Conservation (phyloP, 2,329 filamentous ascomycete genomes). For the Thelonectria discophora region DNA sequence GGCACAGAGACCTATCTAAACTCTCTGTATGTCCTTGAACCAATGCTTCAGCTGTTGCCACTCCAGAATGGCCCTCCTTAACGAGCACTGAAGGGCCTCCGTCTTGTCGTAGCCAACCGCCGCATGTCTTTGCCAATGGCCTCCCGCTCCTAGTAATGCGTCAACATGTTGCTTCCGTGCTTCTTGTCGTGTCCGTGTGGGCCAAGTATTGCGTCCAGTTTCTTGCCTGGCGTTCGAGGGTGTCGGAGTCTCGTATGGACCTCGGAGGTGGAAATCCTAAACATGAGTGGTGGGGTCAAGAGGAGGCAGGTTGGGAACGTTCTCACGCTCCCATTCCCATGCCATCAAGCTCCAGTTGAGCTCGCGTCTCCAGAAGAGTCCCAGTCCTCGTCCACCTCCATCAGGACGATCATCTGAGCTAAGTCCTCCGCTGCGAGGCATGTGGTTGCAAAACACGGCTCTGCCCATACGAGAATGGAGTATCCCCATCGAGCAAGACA, state of each 20-base stretch:
- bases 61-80: slow-evolving; percentile 33
- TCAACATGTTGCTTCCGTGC: slow-evolving; percentile 29
- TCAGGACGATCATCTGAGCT: slow-evolving; percentile 75
- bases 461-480: slow-evolving; percentile 91
- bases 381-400: slow-evolving; percentile 68
- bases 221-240: slow-evolving; percentile 28
- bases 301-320: slow-evolving; percentile 48
- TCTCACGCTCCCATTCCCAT: slow-evolving; percentile 75
- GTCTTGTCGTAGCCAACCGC: slow-evolving; percentile 20
- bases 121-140: slow-evolving; percentile 21
- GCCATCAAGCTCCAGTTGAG: slow-evolving; percentile 87
- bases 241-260: slow-evolving; percentile 48
- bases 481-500: slow-evolving; percentile 97
- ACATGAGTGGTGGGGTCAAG: slow-evolving; percentile 62
- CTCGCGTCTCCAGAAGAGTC: slow-evolving; percentile 77
- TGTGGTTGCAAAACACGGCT: slow-evolving; percentile 81
- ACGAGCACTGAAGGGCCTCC: slow-evolving; percentile 20
- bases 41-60: slow-evolving; percentile 36
- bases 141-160: slow-evolving; percentile 29
- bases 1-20: slow-evolving; percentile 61
- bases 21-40: slow-evolving; percentile 54
- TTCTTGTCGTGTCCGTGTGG: slow-evolving; percentile 22
- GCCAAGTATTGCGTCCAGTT: slow-evolving; percentile 15
- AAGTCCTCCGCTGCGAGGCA: slow-evolving; percentile 83
- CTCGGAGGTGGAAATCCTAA: slow-evolving; percentile 56